phyloP scores from a whole-genome alignment of 2,329 filamentous ascomycete species.

The Aspergillus thermomutatus region DNA sequence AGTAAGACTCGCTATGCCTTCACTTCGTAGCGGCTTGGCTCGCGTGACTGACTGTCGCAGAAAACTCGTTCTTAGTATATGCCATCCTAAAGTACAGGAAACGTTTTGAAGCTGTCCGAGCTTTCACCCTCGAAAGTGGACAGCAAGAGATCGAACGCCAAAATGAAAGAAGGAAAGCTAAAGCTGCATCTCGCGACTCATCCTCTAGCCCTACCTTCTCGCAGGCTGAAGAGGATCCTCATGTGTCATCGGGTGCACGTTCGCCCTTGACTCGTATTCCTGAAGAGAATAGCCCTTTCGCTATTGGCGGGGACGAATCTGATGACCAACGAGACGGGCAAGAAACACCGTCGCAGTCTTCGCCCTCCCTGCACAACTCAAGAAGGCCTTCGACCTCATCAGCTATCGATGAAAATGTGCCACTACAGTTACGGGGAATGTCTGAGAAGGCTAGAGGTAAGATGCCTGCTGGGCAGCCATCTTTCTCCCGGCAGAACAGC shows the following conservation, averaged over 20 bases:
- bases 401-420: constrained; percentile 72
- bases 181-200: constrained; percentile 35
- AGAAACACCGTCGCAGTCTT: constrained; percentile 59
- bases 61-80: constrained; percentile 78
- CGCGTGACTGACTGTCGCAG: constrained; percentile 43
- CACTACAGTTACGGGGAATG: constrained; percentile 82
- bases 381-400: constrained; percentile 67
- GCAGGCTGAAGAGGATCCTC: constrained; percentile 40
- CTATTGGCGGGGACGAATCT: constrained; percentile 76
- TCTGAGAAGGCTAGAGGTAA: constrained; percentile 97
- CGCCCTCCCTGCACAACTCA: constrained; percentile 52
- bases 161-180: constrained; percentile 67
- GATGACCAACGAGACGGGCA: constrained; percentile 59
- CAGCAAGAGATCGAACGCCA: constrained; percentile 86
- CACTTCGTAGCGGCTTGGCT: background rate
- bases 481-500: constrained; percentile 87
- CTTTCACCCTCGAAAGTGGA: constrained; percentile 87
- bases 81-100: constrained; percentile 75
- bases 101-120: constrained; percentile 77
- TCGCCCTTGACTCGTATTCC: constrained; percentile 65
- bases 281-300: constrained; percentile 76
- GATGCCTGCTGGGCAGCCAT: constrained; percentile 78
- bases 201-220: constrained; percentile 34
- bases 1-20: constrained; percentile 50
- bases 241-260: constrained; percentile 49